Conservation (phyloP, 768 basidiomycete species). For the Leccinum longicurvipes region DNA sequence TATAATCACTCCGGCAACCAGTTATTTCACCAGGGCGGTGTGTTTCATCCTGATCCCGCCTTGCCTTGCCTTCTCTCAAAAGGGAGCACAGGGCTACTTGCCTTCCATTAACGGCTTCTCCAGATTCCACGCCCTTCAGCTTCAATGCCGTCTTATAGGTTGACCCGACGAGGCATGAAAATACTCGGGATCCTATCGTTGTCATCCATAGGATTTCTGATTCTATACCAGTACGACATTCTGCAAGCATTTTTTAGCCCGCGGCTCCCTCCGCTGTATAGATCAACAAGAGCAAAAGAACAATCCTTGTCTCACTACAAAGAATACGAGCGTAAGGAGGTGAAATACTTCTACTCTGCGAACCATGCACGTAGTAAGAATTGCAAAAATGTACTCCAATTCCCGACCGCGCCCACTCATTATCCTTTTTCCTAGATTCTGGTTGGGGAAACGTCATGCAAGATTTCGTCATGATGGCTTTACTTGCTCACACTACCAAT, state of each 20-base stretch:
- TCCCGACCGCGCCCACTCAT: not conserved
- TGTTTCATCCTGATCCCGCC: not conserved
- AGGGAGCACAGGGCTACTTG: not conserved
- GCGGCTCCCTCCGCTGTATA: constrained; percentile 41
- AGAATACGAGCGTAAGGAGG: constrained; percentile 30
- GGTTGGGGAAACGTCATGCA: constrained; percentile 44
- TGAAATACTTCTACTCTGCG: constrained; percentile 45
- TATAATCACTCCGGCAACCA: not conserved
- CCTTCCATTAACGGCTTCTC: not conserved
- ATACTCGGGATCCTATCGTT: constrained; percentile 8
- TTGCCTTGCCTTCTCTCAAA: not conserved
- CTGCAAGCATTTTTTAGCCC: not conserved
- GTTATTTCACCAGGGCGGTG: not conserved
- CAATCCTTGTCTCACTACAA: constrained; percentile 41
- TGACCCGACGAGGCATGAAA: constrained; percentile 26
- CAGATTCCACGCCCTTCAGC: not conserved
- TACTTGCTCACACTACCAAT: constrained; percentile 33
- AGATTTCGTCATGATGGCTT: constrained; percentile 35
- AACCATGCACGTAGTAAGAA: constrained; percentile 41
- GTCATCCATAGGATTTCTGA: constrained; percentile 7
- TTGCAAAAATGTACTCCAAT: not conserved
- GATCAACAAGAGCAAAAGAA: constrained; percentile 37
- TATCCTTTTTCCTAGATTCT: constrained; percentile 22
- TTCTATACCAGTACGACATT: constrained; percentile 6
- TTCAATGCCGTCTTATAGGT: constrained; percentile 18